Base-by-base conservation (phyloP, 768 basidiomycete genomes). In the Naganishia antarctica region DNA sequence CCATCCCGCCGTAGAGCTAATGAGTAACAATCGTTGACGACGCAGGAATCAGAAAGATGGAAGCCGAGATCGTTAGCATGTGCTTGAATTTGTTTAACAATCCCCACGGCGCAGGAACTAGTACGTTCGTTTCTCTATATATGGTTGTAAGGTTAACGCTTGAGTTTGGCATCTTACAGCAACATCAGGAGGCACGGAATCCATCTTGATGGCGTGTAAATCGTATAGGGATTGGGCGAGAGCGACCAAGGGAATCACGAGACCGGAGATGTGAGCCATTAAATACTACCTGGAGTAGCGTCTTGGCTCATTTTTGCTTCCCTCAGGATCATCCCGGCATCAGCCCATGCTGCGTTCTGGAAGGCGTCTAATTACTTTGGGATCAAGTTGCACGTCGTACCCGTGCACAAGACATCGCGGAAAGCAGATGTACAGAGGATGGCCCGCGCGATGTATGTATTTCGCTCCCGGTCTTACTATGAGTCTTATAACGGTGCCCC, bases 111-210 rank as follows among this genome's bases (percentile, higher is more conserved):
- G 90, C 91, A 12, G 94, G 94, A 13, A 86, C 86, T 6, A 97
- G 76, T 77, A 43, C 64, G 73, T 70, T 2, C 26, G 1, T 31
- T 32, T 11, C 31, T 37, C n/a, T 45, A 37, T 26, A 37, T 29
- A 26, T 50, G 5, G 9, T 13, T 25, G 15, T 15, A 8, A 15
- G 28, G 12, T 8, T 37, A 23, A n/a, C 29, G 11, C 9, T 43
- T n/a, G 0, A 8, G 15, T 60, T 18, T 7, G 5, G 32, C n/a
- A n/a, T n/a, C n/a, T 41, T 37, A 1, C 46, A 77, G 76, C 93
- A 78, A 99, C 94, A 0, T 88, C 88, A 0, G 94, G 94, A 15
- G 94, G 94, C 6, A 99, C 94, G 0, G 94, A 99, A 75, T 90
- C 88, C 23, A 97, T 98, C 70, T 81, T 99, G 51, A 92, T 97